A percentile compares a stretch with the other conserved stretches of the same genome.
These are phyloP conservation scores for Rhododendron henanense DNA, from an alignment of 148 eudicot species.

Conservation along the genomic window DNA sequence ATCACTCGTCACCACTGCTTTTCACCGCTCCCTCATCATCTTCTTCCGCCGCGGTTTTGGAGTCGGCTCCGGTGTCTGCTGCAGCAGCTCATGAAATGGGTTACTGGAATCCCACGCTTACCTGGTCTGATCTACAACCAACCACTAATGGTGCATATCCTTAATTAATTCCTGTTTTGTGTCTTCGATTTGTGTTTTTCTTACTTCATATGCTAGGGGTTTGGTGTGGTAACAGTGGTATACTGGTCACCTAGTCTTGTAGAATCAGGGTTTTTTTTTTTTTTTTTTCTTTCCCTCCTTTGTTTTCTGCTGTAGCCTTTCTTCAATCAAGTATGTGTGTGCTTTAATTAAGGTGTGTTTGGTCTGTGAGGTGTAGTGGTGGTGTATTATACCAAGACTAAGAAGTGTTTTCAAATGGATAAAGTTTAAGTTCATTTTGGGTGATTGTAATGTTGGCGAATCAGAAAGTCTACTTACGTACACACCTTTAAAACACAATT, in stretches of 20 bases:
- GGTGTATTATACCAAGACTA: not conserved
- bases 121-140: conserved; percentile 59
- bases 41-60: conserved; percentile 27
- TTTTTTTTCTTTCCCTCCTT: not conserved
- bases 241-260: not conserved
- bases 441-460: not conserved
- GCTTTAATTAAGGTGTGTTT: conserved; percentile 11
- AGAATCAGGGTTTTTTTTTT: not conserved
- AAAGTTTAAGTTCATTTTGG: not conserved
- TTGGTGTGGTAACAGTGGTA: not conserved
- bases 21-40: conserved; percentile 24
- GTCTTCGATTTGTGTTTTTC: not conserved
- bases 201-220: conserved; percentile 7
- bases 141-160: conserved; percentile 60
- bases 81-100: conserved; percentile 18
- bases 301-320: not conserved
- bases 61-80: conserved; percentile 34
- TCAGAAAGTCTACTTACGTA: no score
- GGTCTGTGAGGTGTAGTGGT: not conserved
- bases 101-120: conserved; percentile 35
- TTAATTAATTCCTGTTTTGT: not conserved
- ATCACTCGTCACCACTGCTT: conserved; percentile 19
- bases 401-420: not conserved
- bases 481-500: no score
- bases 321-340: conserved; percentile 6